Conservation (phyloP, 2,329 filamentous ascomycete species). For the Pyrenochaeta sp. region DNA sequence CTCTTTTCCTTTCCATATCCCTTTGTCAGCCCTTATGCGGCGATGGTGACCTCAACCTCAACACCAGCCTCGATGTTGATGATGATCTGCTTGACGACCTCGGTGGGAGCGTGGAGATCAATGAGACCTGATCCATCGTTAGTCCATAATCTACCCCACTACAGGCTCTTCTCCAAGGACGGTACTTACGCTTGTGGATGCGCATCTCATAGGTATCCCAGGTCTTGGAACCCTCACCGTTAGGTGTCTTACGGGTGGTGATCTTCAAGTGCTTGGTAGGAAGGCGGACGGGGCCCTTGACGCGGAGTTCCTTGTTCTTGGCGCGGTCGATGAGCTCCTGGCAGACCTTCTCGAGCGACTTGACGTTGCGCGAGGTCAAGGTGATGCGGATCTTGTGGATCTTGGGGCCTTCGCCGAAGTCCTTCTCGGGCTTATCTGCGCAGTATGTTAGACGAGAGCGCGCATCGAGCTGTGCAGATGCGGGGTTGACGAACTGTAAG, state of each 20-base stretch:
- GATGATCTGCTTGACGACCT: constrained; percentile 97
- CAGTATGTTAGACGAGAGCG: constrained; percentile 17
- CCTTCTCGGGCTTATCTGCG: constrained; percentile 84
- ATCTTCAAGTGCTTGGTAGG: constrained; percentile 97
- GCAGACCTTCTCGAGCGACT: constrained; percentile 89
- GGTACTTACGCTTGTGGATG: constrained; percentile 83
- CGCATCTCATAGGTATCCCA: constrained; percentile 99
- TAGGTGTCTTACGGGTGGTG: constrained; percentile 98
- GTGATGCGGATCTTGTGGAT: constrained; percentile 99
- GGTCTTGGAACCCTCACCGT: constrained; percentile 99
- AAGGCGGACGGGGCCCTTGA: constrained; percentile 98
- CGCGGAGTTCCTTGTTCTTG: constrained; percentile 96
- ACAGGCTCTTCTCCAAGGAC: background rate
- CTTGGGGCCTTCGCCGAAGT: constrained; percentile 92
- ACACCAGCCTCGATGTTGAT: constrained; percentile 95
- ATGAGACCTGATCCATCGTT: constrained; percentile 66
- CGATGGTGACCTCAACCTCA: constrained; percentile 92
- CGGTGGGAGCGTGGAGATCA: constrained; percentile 97
- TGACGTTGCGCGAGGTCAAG: constrained; percentile 92
- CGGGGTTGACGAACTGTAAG: constrained; percentile 40
- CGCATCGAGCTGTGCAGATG: background rate
- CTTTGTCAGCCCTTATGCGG: constrained; percentile 65
- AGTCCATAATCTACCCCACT: background rate
- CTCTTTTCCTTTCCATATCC: constrained; percentile 23
- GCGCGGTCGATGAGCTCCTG: constrained; percentile 97